These are phyloP conservation scores for Liquidambar formosana DNA, from an alignment of 164 flowering plant genomes.

Conservation along the genomic window DNA sequence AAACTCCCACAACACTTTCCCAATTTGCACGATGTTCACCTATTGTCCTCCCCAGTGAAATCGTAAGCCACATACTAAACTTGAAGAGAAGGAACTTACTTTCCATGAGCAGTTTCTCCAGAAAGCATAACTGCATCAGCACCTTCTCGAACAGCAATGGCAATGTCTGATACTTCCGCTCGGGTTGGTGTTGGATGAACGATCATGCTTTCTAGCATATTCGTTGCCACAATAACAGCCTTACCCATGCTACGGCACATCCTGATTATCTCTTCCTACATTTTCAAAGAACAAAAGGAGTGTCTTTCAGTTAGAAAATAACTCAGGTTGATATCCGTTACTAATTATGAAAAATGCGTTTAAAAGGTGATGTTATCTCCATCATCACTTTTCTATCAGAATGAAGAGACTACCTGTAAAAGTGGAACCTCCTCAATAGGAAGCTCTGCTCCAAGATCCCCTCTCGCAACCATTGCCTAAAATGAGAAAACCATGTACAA, in stretches of 20 bases:
- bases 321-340: too few relatives aligned
- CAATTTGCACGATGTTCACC: background rate
- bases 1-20: background rate
- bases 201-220: constrained; percentile 95
- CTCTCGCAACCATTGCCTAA: constrained; percentile 86
- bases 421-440: constrained; percentile 81
- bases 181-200: constrained; percentile 93
- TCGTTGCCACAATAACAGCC: constrained; percentile 91
- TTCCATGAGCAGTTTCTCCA: constrained; percentile 95
- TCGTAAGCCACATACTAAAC: background rate
- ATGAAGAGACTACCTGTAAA: constrained; percentile 50
- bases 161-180: constrained; percentile 94
- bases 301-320: background rate
- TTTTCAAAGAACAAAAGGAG: background rate
- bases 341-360: background rate
- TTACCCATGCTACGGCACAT: constrained; percentile 86
- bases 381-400: background rate
- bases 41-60: background rate
- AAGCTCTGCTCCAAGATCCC: constrained; percentile 86
- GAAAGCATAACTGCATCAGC: constrained; percentile 97
- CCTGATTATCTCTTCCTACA: constrained; percentile 83
- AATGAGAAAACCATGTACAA: background rate
- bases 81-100: constrained; percentile 44
- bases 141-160: constrained; percentile 89
- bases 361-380: background rate